Conservation (phyloP, 2,329 filamentous ascomycete species). For the Sarocladium brachiariae region DNA sequence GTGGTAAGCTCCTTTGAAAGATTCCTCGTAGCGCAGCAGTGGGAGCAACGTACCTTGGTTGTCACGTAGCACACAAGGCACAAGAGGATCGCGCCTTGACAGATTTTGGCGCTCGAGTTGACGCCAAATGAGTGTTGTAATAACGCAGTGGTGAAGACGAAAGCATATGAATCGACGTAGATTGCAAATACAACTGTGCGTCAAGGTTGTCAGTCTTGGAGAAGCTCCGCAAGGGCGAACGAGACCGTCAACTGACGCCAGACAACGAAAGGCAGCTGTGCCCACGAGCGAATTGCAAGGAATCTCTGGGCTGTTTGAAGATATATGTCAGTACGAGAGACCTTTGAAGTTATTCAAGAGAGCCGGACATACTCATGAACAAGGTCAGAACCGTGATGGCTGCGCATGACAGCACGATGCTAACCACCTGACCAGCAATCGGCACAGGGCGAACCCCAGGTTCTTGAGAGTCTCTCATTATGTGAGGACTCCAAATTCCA, state of each 20-base stretch:
- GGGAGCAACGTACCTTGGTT: conserved; percentile 43
- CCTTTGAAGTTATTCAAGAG: too few relatives aligned
- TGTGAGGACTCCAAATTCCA: not conserved
- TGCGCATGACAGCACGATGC: conserved; percentile 27
- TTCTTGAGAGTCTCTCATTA: not conserved
- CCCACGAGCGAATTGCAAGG: conserved; percentile 31
- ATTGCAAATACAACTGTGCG: conserved; percentile 51
- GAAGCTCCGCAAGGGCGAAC: not conserved
- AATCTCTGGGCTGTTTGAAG: conserved; percentile 29
- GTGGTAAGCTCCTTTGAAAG: not conserved
- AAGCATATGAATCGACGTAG: conserved; percentile 53
- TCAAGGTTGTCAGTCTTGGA: not conserved
- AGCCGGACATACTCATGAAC: conserved; percentile 28
- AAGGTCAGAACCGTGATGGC: conserved; percentile 27
- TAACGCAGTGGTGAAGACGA: conserved; percentile 51
- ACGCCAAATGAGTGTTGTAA: conserved; percentile 51
- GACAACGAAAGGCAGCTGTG: conserved; percentile 32
- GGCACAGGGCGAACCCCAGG: conserved; percentile 19
- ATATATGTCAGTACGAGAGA: too few relatives aligned
- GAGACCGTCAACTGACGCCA: conserved; percentile 31
- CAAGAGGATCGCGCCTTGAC: conserved; percentile 51
- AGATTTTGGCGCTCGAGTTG: conserved; percentile 42
- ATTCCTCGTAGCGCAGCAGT: not conserved
- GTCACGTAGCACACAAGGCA: conserved; percentile 57
- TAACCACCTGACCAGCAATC: conserved; percentile 27